Conservation (phyloP, 116 monocot species). For the Cymodocea nodosa region DNA sequence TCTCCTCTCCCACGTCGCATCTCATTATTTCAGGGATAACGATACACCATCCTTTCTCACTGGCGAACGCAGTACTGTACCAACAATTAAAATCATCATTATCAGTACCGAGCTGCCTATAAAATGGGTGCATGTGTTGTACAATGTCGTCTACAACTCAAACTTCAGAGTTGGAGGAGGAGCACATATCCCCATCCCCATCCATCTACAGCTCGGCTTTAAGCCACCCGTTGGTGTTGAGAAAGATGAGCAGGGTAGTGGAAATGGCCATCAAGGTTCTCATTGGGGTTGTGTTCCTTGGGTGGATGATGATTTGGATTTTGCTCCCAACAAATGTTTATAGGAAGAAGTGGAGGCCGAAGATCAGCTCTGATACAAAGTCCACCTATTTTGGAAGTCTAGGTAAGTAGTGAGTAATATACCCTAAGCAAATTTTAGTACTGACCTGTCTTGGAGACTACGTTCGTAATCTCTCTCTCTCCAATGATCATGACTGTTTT, state of each 20-base stretch:
- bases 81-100: too few relatives aligned
- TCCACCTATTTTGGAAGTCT: conserved; percentile 56
- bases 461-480: not conserved
- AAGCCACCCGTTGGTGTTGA: too few relatives aligned
- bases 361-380: conserved; percentile 19
- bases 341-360: conserved; percentile 19
- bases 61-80: too few relatives aligned
- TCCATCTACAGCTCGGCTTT: too few relatives aligned
- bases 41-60: too few relatives aligned
- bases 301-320: conserved; percentile 53
- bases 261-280: conserved; percentile 12
- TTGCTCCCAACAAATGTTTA: conserved; percentile 41
- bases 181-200: too few relatives aligned
- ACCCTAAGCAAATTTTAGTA: not conserved
- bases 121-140: too few relatives aligned
- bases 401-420: conserved; percentile 15
- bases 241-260: not conserved
- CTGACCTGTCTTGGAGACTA: not conserved
- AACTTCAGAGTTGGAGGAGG: too few relatives aligned
- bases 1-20: too few relatives aligned
- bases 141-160: too few relatives aligned
- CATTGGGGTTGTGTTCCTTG: conserved; percentile 23
- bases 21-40: too few relatives aligned
- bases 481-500: not conserved
- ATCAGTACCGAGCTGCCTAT: too few relatives aligned